Base-by-base conservation (phyloP, 371 early-diverging fungal genomes). In the Mucor indicus region DNA sequence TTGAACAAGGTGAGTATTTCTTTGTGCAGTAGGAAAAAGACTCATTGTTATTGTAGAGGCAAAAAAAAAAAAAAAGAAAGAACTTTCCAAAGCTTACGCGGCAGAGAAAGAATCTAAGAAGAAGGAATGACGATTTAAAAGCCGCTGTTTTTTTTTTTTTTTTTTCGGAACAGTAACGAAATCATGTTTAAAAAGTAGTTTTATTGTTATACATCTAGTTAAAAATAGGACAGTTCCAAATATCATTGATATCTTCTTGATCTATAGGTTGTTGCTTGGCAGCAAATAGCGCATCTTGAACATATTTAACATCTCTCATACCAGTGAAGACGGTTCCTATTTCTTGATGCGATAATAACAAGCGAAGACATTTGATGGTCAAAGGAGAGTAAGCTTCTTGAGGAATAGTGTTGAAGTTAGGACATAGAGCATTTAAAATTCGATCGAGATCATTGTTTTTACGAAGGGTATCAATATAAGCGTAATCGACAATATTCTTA, bases 271-370 rank as follows among this genome's bases (percentile, higher is more conserved):
- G 25, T 27, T 62, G 50, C 9, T 54, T 24, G 1, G 57, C 59
- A n/a, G 73, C 77, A 37, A 59, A 33, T 25, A 80, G 19, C 5
- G 35, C 80, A 51, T 83, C 87, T 9, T 76, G 56, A 0, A 89
- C 86, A 65, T 89, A 85, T 1, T 62, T 54, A 2, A 64, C 71
- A 19, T 71, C 71, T 36, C 85, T 62, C 87, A 86, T 86, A 7
- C 90, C 90, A 1, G 85, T 85, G 48, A 87, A 74, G 3, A 85
- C 83, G n/a, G 82, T 80, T 1, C 85, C 90, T 5, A 80, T 67
- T 50, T 74, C 55, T 22, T 63, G 49, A 39, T 84, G 70, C 5
- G 80, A 80, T 16, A 74, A 39, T 11, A 71, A 39, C 11, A 71
- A 46, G 17, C 79, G 64, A 17, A 82, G 55, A 3, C 69, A 59